Conservation (phyloP, 306 rosid species). For the Trifolium pratense region DNA sequence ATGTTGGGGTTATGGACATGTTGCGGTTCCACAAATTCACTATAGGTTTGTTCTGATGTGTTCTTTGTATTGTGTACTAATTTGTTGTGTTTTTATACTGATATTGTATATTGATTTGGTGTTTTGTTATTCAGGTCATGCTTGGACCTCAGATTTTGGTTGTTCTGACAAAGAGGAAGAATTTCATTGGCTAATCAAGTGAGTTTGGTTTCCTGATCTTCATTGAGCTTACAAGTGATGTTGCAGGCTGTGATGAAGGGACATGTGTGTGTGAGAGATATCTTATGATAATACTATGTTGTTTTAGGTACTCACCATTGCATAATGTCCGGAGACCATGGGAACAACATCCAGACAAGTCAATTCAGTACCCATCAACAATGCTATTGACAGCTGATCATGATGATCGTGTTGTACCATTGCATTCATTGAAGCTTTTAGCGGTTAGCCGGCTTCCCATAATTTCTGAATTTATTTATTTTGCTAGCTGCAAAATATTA, state of each 20-base stretch:
- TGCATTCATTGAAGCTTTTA: constrained; percentile 82
- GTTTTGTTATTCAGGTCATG: constrained; percentile 69
- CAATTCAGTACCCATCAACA: constrained; percentile 82
- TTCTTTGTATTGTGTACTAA: constrained; percentile 5
- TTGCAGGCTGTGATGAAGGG: not conserved
- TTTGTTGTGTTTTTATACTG: not conserved
- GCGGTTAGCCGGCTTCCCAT: constrained; percentile 60
- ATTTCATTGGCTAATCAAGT: constrained; percentile 91
- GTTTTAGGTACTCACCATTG: constrained; percentile 86
- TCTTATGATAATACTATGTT: not conserved
- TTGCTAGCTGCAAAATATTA: not conserved
- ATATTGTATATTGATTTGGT: constrained; percentile 25
- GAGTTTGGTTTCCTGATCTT: too few species aligned
- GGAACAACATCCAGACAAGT: constrained; percentile 58
- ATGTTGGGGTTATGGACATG: constrained; percentile 99
- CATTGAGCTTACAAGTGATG: too few species aligned
- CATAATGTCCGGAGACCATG: constrained; percentile 94
- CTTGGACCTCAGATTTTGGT: constrained; percentile 93
- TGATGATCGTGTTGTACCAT: constrained; percentile 94
- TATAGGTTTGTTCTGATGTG: constrained; percentile 64
- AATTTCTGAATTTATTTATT: not conserved
- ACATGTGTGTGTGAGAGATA: not conserved
- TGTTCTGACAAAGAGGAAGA: constrained; percentile 92
- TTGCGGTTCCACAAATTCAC: constrained; percentile 94
- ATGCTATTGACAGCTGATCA: constrained; percentile 98